These are phyloP conservation scores for Solanum pimpinellifolium DNA, from an alignment of 257 asterid species.

Conservation along the genomic window DNA sequence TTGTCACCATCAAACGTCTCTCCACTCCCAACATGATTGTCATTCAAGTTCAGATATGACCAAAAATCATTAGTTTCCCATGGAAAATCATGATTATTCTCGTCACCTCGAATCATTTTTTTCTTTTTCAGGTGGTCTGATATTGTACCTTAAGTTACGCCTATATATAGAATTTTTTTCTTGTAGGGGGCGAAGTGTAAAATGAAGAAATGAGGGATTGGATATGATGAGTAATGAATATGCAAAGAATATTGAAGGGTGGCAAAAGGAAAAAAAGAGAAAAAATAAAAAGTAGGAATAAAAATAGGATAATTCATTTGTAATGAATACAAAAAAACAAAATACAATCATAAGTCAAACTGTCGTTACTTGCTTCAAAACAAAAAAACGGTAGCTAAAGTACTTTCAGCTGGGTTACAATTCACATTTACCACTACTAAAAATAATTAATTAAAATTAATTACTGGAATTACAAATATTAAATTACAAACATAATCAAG, in stretches of 20 bases:
- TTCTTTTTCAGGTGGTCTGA: neutral
- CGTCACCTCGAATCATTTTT: constrained; percentile 26
- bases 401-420: neutral
- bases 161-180: neutral
- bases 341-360: constrained; percentile 29
- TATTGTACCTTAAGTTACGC: neutral
- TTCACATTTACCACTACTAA: neutral
- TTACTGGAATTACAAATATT: neutral
- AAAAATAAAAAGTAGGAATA: neutral
- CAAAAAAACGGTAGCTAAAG: constrained; percentile 16
- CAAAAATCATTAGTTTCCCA: constrained; percentile 18
- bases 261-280: neutral
- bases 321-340: neutral
- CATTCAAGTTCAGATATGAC: constrained; percentile 19
- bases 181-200: neutral
- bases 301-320: neutral
- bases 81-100: constrained; percentile 1
- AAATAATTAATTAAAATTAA: neutral
- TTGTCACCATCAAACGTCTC: constrained; percentile 9
- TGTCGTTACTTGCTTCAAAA: constrained; percentile 46
- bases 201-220: neutral
- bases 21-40: neutral
- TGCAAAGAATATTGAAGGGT: neutral
- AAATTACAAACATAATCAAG: neutral
- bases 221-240: neutral